A percentile compares a stretch with the other conserved stretches of the same genome.
phyloP scores from a whole-genome alignment of 345 rosid species.

The Pugionium dolabratum region DNA sequence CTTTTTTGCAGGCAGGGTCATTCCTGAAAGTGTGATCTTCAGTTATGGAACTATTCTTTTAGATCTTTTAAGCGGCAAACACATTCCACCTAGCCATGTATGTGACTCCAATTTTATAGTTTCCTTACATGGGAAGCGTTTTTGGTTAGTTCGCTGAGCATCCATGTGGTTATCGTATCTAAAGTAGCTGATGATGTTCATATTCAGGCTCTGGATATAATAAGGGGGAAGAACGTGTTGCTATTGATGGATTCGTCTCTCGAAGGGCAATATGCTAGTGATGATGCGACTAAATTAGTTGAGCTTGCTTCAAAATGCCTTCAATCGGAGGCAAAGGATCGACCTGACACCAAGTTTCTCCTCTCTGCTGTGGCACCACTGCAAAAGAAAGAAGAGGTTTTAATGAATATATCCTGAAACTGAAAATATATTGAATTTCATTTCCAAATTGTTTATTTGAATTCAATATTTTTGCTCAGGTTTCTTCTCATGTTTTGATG shows the following conservation, averaged over 20 bases:
- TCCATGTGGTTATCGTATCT: not conserved
- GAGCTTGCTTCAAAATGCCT: constrained; percentile 51
- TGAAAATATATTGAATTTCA: constrained; percentile 4
- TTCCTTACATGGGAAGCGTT: not conserved
- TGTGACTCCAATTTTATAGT: constrained; percentile 14
- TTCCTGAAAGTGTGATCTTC: constrained; percentile 48
- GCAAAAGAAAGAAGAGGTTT: constrained; percentile 46
- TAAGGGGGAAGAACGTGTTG: constrained; percentile 43
- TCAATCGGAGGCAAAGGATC: constrained; percentile 46
- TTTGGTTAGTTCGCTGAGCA: too few species aligned
- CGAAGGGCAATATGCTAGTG: constrained; percentile 44
- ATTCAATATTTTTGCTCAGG: constrained; percentile 31
- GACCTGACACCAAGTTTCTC: constrained; percentile 48
- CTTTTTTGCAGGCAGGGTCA: constrained; percentile 42
- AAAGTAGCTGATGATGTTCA: constrained; percentile 16
- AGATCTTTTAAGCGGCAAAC: constrained; percentile 73
- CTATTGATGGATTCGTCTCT: constrained; percentile 48
- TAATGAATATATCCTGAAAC: not conserved
- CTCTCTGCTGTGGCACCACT: constrained; percentile 45
- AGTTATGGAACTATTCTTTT: constrained; percentile 47
- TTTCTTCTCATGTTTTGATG: constrained; percentile 42
- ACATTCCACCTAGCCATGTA: constrained; percentile 81
- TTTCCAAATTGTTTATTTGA: constrained; percentile 2
- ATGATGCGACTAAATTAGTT: constrained; percentile 45
- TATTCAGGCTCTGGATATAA: constrained; percentile 45